Evolutionary conservation across 768 basidiomycete species (phyloP).

Genomic region (Lanmaoa rubissima): DNA sequence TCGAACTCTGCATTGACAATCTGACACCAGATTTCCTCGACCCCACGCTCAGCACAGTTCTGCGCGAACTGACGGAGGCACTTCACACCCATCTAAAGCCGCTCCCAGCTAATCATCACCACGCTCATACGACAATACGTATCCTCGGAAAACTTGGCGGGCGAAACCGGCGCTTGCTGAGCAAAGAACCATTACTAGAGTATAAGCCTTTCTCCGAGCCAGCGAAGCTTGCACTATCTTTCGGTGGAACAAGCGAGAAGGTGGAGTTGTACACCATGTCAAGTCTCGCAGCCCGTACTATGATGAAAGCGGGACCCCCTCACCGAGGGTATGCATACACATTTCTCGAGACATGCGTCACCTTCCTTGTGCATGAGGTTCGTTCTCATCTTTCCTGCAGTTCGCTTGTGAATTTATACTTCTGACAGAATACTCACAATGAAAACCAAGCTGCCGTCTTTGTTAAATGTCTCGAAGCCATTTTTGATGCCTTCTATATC

Average conservation of each 20-base stretch:
- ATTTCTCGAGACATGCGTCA: constrained; percentile 68
- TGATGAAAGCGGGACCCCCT: constrained; percentile 47
- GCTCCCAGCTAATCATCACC: constrained; percentile 81
- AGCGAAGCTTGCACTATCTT: constrained; percentile 69
- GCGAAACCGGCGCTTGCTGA: constrained; percentile 82
- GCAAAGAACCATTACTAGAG: constrained; percentile 72
- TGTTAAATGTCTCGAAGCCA: constrained; percentile 63
- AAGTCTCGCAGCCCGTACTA: constrained; percentile 58
- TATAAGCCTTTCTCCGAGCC: constrained; percentile 70
- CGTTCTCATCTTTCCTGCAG: not conserved
- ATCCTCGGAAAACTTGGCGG: constrained; percentile 97
- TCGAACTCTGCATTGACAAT: constrained; percentile 99
- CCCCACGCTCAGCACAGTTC: constrained; percentile 88
- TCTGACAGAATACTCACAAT: constrained; percentile 59
- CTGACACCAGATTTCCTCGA: constrained; percentile 97
- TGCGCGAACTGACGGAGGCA: constrained; percentile 92
- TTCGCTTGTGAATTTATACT: constrained; percentile 7
- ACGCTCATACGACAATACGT: constrained; percentile 91
- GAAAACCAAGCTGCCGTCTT: constrained; percentile 78
- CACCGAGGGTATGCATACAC: constrained; percentile 57
- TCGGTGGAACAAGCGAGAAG: constrained; percentile 60
- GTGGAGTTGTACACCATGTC: constrained; percentile 69
- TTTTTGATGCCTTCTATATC: constrained; percentile 73
- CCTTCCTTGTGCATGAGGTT: constrained; percentile 78
- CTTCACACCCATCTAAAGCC: constrained; percentile 90